These are phyloP conservation scores for Trypanosoma platydactyli DNA, from an alignment of 208 protist species.

Conservation along the genomic window DNA sequence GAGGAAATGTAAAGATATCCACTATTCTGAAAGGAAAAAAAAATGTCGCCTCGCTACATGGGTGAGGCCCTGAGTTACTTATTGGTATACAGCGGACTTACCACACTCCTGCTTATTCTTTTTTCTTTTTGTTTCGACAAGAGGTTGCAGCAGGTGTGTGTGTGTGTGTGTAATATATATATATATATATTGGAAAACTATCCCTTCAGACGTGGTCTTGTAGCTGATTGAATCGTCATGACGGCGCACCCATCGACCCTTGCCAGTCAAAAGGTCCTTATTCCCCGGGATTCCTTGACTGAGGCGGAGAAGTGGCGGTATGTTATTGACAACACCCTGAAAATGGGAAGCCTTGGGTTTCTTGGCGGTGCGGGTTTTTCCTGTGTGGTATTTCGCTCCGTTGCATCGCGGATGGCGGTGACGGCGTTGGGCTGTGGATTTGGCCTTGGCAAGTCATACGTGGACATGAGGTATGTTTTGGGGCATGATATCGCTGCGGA, in stretches of 20 bases:
- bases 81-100: not conserved
- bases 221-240: slow-evolving; percentile 14
- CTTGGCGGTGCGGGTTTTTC: slow-evolving; percentile 60
- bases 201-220: slow-evolving; percentile 2
- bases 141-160: not conserved
- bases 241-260: slow-evolving; percentile 19
- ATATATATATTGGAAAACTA: slow-evolving; percentile 3
- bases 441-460: slow-evolving; percentile 83
- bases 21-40: no score
- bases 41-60: no score
- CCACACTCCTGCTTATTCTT: not conserved
- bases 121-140: no score
- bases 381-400: slow-evolving; percentile 68
- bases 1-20: no score
- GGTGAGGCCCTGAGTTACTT: no score
- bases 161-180: not conserved
- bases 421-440: slow-evolving; percentile 74
- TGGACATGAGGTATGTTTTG: slow-evolving; percentile 83
- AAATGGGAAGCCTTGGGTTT: slow-evolving; percentile 74
- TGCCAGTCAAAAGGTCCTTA: slow-evolving; percentile 30
- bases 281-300: slow-evolving; percentile 65
- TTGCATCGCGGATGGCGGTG: slow-evolving; percentile 46
- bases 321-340: slow-evolving; percentile 77
- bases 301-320: slow-evolving; percentile 82
- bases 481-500: slow-evolving; percentile 77